Conservation (phyloP, 257 asterid genomes). For the Nicotiana noctiflora region DNA sequence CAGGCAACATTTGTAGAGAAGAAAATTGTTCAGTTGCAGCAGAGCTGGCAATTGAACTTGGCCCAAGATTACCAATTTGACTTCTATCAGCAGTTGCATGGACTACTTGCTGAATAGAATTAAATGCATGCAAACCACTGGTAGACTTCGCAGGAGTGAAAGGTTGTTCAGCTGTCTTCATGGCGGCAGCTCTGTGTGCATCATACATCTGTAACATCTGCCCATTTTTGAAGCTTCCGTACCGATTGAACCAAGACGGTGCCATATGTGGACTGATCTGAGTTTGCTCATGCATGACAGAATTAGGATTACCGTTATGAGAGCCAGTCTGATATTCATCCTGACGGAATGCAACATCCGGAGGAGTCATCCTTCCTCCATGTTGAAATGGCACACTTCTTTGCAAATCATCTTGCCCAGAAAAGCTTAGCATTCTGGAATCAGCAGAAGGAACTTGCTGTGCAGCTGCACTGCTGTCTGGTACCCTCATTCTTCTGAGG, state of each 20-base stretch:
- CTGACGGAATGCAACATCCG: conserved; percentile 29
- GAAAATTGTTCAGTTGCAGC: conserved; percentile 30
- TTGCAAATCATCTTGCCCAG: conserved; percentile 31
- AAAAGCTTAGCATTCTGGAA: conserved; percentile 31
- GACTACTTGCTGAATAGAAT: conserved; percentile 33
- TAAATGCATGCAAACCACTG: conserved; percentile 27
- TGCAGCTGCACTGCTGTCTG: conserved; percentile 31
- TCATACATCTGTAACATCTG: conserved; percentile 37
- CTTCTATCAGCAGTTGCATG: conserved; percentile 30
- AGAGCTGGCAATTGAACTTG: conserved; percentile 23
- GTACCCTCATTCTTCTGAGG: conserved; percentile 55
- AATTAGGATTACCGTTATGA: conserved; percentile 8
- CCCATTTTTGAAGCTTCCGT: conserved; percentile 59
- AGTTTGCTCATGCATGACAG: conserved; percentile 25
- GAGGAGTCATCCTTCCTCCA: conserved; percentile 37
- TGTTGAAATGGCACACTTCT: conserved; percentile 31
- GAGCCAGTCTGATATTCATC: conserved; percentile 25
- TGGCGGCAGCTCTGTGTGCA: conserved; percentile 24
- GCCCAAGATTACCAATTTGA: conserved; percentile 26
- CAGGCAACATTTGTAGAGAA: conserved; percentile 24
- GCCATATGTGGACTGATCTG: conserved; percentile 71
- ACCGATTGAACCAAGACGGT: conserved; percentile 77
- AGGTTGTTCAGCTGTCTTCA: conserved; percentile 38
- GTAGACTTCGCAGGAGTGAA: conserved; percentile 33
- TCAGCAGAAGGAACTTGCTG: conserved; percentile 37